A percentile compares a stretch with the other conserved stretches of the same genome.
Evolutionary conservation across 805 yeast species (phyloP).

Genomic region (Candida railenensis): DNA sequence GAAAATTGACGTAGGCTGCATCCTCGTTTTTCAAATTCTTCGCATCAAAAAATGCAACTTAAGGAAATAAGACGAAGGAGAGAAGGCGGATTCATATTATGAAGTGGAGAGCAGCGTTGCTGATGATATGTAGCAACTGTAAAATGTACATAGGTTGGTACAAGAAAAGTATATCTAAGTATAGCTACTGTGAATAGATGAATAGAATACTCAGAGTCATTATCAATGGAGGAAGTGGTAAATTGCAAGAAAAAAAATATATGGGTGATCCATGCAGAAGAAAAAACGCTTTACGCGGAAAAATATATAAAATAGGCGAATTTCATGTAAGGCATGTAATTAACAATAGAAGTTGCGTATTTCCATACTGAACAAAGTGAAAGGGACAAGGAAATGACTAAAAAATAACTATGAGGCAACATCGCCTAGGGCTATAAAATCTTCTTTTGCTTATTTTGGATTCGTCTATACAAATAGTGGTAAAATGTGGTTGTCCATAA

Average conservation of each 20-base stretch:
- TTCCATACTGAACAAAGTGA: background rate
- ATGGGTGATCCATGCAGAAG: no score
- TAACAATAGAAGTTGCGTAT: background rate
- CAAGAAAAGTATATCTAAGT: no score
- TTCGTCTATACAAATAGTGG: background rate
- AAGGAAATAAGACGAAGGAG: no score
- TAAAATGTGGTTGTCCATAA: background rate
- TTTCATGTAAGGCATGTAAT: background rate
- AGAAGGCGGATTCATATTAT: no score
- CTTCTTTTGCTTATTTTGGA: background rate
- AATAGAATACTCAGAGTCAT: no score
- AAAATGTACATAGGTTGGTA: no score
- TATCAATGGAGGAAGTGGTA: no score
- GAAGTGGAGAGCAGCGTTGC: no score
- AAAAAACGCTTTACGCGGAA: no score
- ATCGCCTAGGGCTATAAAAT: background rate
- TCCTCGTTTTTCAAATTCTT: background rate
- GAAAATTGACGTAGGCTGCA: background rate
- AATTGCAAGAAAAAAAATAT: no score
- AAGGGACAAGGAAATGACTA: background rate
- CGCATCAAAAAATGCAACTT: no score
- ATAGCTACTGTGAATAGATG: background rate
- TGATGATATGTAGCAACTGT: background rate
- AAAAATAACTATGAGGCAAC: background rate
- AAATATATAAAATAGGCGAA: background rate